A percentile compares a stretch with the other conserved stretches of the same genome.
These are phyloP conservation scores for Ophiostoma populinum DNA, from an alignment of 2,329 filamentous ascomycete genomes.

Conservation along the genomic window DNA sequence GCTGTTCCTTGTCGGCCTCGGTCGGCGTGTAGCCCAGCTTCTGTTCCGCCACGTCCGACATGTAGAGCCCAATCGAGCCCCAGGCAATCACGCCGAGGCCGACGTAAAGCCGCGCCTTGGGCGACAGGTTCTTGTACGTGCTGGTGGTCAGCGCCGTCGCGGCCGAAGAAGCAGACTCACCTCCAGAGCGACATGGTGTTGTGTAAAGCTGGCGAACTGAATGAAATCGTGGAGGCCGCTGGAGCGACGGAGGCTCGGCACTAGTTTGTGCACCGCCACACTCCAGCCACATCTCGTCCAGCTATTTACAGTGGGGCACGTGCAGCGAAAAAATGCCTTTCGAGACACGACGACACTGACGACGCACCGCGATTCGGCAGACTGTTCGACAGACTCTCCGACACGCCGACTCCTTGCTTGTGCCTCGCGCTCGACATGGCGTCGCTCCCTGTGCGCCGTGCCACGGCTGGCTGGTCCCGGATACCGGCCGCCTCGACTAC, in stretches of 20 bases:
- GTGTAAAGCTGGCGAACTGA: not conserved
- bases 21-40: constrained; percentile 55
- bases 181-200: constrained; percentile 17
- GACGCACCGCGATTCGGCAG: not conserved
- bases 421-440: too few species aligned
- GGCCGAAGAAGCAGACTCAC: constrained; percentile 5
- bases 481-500: not conserved
- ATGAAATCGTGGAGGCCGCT: not conserved
- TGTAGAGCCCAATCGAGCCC: constrained; percentile 54
- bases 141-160: constrained; percentile 20
- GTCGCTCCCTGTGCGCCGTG: constrained; percentile 2
- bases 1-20: constrained; percentile 51
- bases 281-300: not conserved
- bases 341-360: not conserved
- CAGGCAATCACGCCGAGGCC: constrained; percentile 63
- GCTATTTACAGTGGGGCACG: not conserved
- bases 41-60: constrained; percentile 57
- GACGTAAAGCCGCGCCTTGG: constrained; percentile 52
- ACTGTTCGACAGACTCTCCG: too few species aligned
- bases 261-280: constrained; percentile 6
- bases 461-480: not conserved
- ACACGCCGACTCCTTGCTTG: too few species aligned
- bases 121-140: constrained; percentile 53
- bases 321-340: constrained; percentile 4
- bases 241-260: not conserved